These are phyloP conservation scores for Citrus maxima DNA, from an alignment of 345 rosid genomes.

Conservation along the genomic window DNA sequence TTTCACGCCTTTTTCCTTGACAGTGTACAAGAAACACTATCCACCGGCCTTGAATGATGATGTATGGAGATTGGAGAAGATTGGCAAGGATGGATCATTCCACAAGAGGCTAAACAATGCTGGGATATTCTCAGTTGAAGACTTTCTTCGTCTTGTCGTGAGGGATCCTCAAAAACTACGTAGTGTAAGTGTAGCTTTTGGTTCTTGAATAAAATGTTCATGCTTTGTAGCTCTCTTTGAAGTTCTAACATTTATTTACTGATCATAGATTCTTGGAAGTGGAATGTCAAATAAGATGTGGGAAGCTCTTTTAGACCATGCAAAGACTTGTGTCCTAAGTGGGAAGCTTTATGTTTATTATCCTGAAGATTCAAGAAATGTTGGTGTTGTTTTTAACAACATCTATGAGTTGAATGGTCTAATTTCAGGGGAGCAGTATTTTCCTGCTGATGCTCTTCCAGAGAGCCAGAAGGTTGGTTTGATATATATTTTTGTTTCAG, in stretches of 20 bases:
- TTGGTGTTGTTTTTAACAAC: constrained; percentile 81
- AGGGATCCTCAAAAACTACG: constrained; percentile 73
- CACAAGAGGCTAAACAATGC: constrained; percentile 68
- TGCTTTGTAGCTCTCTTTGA: neutral
- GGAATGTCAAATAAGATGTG: constrained; percentile 99
- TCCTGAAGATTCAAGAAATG: constrained; percentile 76
- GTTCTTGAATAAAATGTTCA: constrained; percentile 11
- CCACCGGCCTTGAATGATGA: constrained; percentile 89
- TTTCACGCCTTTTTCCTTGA: constrained; percentile 10
- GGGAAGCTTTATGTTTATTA: constrained; percentile 84
- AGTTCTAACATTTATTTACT: constrained; percentile 22
- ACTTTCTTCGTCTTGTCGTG: constrained; percentile 73
- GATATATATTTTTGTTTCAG: neutral
- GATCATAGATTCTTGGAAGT: constrained; percentile 82
- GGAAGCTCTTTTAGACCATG: constrained; percentile 94
- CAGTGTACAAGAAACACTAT: constrained; percentile 99
- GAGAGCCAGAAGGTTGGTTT: constrained; percentile 81
- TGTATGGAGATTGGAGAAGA: constrained; percentile 98
- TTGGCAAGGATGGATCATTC: constrained; percentile 97
- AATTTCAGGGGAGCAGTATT: constrained; percentile 81
- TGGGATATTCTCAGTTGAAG: constrained; percentile 64
- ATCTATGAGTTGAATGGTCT: constrained; percentile 84
- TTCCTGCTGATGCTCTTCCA: constrained; percentile 73
- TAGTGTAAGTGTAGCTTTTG: constrained; percentile 50
- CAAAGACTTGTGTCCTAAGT: constrained; percentile 87